Evolutionary conservation across 2,329 filamentous ascomycete genomes (phyloP).

Genomic region (Claviceps africana): DNA sequence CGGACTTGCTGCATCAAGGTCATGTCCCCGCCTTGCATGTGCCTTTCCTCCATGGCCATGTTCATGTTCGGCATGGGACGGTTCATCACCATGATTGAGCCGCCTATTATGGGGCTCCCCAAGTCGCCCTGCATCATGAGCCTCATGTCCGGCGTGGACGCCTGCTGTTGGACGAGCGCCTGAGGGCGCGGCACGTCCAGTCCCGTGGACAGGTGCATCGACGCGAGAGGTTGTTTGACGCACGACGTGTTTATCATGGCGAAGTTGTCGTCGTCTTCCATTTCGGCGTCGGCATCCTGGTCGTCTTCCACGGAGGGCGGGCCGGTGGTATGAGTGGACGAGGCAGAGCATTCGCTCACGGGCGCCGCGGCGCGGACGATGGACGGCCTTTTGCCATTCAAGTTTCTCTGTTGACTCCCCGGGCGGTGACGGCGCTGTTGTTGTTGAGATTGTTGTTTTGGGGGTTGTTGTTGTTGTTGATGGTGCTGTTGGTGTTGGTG

Average conservation of each 20-base stretch:
- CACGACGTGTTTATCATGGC: conserved; percentile 32
- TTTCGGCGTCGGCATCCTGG: conserved; percentile 31
- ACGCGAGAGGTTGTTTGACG: conserved; percentile 21
- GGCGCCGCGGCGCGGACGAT: conserved; percentile 22
- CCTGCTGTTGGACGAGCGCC: conserved; percentile 20
- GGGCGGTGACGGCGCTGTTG: neutral
- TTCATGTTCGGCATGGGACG: conserved; percentile 34
- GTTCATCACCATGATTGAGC: conserved; percentile 25
- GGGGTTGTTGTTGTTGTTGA: conserved; percentile 10
- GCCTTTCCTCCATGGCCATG: conserved; percentile 24
- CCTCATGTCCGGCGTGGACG: conserved; percentile 18
- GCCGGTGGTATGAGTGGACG: conserved; percentile 20
- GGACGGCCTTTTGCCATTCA: conserved; percentile 15
- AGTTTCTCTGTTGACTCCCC: neutral
- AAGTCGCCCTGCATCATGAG: conserved; percentile 30
- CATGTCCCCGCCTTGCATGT: conserved; percentile 30
- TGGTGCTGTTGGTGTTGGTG: conserved; percentile 7
- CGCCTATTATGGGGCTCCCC: conserved; percentile 18
- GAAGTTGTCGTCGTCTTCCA: conserved; percentile 46
- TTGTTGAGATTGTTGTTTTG: conserved; percentile 1
- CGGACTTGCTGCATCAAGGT: conserved; percentile 32
- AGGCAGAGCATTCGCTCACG: conserved; percentile 20
- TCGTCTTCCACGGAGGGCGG: conserved; percentile 30
- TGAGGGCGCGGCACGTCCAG: conserved; percentile 31
- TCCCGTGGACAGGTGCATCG: conserved; percentile 25